A percentile compares a stretch with the other conserved stretches of the same genome.
phyloP scores from a whole-genome alignment of 2,329 filamentous ascomycete species.

The Huntiella abstrusa region DNA sequence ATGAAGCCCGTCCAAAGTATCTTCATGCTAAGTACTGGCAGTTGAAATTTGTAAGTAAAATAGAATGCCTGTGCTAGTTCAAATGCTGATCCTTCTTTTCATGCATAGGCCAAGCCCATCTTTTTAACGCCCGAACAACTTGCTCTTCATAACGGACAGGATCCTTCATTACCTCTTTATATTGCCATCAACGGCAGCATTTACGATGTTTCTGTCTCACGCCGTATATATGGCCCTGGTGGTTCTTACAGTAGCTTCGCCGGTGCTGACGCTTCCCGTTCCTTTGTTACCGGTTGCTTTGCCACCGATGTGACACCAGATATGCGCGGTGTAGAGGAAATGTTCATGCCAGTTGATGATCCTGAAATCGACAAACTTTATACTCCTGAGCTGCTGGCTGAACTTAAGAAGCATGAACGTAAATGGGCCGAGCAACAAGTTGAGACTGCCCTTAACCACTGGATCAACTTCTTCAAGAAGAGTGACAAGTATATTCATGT shows the following conservation, averaged over 20 bases:
- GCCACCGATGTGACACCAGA: conserved; percentile 67
- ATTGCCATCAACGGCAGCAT: conserved; percentile 76
- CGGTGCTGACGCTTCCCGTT: conserved; percentile 68
- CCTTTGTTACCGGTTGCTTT: conserved; percentile 89
- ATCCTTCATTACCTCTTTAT: conserved; percentile 63
- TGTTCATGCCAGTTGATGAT: conserved; percentile 53
- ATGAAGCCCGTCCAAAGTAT: conserved; percentile 43
- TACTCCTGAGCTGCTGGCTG: conserved; percentile 32
- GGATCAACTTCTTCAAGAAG: conserved; percentile 66
- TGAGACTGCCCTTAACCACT: conserved; percentile 51
- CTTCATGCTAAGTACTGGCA: conserved; percentile 38
- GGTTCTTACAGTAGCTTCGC: conserved; percentile 78
- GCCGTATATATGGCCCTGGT: conserved; percentile 59
- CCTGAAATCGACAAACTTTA: conserved; percentile 40
- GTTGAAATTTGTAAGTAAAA: conserved; percentile 35
- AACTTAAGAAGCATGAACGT: conserved; percentile 41
- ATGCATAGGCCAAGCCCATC: conserved; percentile 35
- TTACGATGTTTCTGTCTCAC: conserved; percentile 59
- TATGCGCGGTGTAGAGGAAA: conserved; percentile 68
- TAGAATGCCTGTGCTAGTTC: neutral
- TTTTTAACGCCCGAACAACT: conserved; percentile 56
- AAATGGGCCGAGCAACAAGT: conserved; percentile 46
- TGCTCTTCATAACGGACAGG: conserved; percentile 54
- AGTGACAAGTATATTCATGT: conserved; percentile 67
- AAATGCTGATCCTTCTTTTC: neutral